Percentiles rank a stretch among this genome's conserved stretches.
Evolutionary conservation across 1,139 yeast genomes (phyloP).

Genomic region (Kodamaea derodonti): DNA sequence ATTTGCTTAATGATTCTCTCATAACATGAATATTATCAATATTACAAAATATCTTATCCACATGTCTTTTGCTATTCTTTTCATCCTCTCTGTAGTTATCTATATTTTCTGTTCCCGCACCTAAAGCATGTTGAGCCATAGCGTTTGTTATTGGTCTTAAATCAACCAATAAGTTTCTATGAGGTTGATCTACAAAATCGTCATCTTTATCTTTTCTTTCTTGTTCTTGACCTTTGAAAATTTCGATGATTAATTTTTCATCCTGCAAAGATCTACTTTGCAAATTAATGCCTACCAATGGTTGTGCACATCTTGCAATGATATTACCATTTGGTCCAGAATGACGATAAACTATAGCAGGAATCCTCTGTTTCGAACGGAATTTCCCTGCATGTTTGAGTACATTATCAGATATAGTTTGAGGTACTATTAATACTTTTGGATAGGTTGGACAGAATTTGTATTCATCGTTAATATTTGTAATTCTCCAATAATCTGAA

Average conservation of each 20-base stretch:
- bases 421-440: constrained; percentile 60
- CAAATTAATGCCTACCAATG: constrained; percentile 78
- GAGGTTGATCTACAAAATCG: constrained; percentile 36
- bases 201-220: constrained; percentile 24
- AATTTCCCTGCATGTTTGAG: constrained; percentile 79
- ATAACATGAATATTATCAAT: constrained; percentile 94
- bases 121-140: constrained; percentile 92
- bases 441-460: constrained; percentile 79
- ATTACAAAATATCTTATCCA: constrained; percentile 72
- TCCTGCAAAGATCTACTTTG: constrained; percentile 89
- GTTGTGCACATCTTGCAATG: constrained; percentile 89
- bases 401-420: constrained; percentile 72
- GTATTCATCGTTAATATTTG: constrained; percentile 62
- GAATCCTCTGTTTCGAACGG: constrained; percentile 81
- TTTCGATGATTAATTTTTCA: constrained; percentile 73
- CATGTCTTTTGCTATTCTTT: constrained; percentile 16
- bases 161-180: constrained; percentile 76
- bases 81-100: constrained; percentile 59
- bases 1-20: constrained; percentile 73
- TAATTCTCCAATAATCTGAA: constrained; percentile 60
- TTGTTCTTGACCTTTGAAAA: constrained; percentile 49
- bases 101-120: constrained; percentile 94
- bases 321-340: constrained; percentile 61
- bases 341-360: constrained; percentile 77
- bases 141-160: constrained; percentile 93